Base-by-base conservation (phyloP, 345 rosid genomes). In the Fremontodendron californicum region DNA sequence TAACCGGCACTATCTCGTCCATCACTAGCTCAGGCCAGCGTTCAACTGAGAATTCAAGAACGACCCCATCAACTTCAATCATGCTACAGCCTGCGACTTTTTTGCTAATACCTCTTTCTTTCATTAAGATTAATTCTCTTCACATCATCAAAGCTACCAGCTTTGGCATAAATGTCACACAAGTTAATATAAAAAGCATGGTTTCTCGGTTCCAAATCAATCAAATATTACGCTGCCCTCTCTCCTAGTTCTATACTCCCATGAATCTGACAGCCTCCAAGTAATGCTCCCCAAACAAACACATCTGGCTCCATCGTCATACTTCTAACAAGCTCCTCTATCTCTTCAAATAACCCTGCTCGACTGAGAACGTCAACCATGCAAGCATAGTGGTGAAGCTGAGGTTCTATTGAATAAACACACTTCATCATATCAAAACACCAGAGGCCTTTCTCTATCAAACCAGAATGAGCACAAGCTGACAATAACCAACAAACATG, bases 401-500 rank as follows among this genome's bases (percentile, higher is more conserved):
- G 85, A 3, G 86, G 92, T 65, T 90, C 83, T 35, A 90, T 78
- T 29, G 45, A 77, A 82, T 88, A 88, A 58, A 71, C 81, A 68
- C 35, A 9, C 39, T 65, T 81, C 91, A 90, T 90, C 72, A 39
- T 35, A 16, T 84, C n/a, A 10, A 90, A 85, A 77, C 78, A 87
- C 85, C 84, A 72, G 9, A 86, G 88, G 25, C 88, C 93, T 76
- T 82, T 82, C 57, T 83, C 85, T 60, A 88, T 84, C 49, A 78
- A 82, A 65, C 93, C 93, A 5, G 89, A 82, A 84, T 90, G 89
- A 57, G 85, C 88, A 82, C 92, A 90, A 64, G 94, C 89, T 18
- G 90, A 90, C 78, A 90, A 76, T 55, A 90, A 82, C 83, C 89
- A 1, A 88, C 84, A 80, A 88, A 88, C 8, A 91, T 90, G 76